phyloP scores from a whole-genome alignment of 2,329 filamentous ascomycete genomes.

The Volutella citrinella region DNA sequence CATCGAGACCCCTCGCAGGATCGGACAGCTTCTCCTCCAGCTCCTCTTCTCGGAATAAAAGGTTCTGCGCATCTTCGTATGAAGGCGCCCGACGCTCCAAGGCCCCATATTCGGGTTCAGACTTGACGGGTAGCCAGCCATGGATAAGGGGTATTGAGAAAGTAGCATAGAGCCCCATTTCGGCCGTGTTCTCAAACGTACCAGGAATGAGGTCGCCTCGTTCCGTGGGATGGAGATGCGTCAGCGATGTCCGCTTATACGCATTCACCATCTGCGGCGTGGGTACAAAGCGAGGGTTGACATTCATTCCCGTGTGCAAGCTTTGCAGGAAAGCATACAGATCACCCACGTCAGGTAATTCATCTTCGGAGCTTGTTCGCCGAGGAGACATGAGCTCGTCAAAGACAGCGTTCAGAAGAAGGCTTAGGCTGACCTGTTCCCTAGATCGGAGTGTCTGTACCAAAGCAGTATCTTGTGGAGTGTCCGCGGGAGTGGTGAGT shows the following conservation, averaged over 20 bases:
- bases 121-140: conserved; percentile 78
- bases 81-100: conserved; percentile 74
- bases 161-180: conserved; percentile 87
- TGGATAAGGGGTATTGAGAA: conserved; percentile 89
- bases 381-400: conserved; percentile 85
- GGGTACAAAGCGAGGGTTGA: conserved; percentile 84
- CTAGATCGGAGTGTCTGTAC: conserved; percentile 73
- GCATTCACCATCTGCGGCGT: conserved; percentile 44
- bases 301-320: conserved; percentile 95
- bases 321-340: conserved; percentile 85
- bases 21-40: conserved; percentile 70
- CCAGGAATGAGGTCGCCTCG: conserved; percentile 56
- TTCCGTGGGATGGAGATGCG: conserved; percentile 49
- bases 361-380: conserved; percentile 57
- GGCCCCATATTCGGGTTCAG: conserved; percentile 65
- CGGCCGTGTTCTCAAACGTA: conserved; percentile 79
- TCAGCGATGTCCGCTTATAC: conserved; percentile 50
- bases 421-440: conserved; percentile 82
- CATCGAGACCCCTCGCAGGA: conserved; percentile 50
- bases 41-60: conserved; percentile 86
- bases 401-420: conserved; percentile 85
- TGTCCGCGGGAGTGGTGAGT: conserved; percentile 69
- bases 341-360: conserved; percentile 82
- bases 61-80: conserved; percentile 87
- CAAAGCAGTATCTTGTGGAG: conserved; percentile 64